Base-by-base conservation (phyloP, 2,329 filamentous ascomycete species). In the Aureobasidium zeae region DNA sequence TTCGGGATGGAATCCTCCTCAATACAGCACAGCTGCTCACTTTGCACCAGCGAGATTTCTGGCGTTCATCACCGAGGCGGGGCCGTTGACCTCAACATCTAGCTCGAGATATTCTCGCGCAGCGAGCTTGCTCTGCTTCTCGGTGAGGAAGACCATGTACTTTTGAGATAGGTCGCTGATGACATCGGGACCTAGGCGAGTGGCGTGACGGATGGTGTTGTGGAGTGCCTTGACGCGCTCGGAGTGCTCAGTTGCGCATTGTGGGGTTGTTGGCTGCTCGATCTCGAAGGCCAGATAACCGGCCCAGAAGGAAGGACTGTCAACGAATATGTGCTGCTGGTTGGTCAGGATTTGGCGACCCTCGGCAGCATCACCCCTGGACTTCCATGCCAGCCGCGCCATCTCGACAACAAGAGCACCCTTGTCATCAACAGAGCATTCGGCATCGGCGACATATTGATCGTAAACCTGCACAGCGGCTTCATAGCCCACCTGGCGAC, bases 251-350 rank as follows among this genome's bases (percentile, higher is more conserved):
- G 69, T 54, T 56, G 89, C 84, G 2, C 73, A 70, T 37, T 79
- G 74, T 1, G 71, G 65, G 49, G 69, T 79, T 1, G 80, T 81
- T 9, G 85, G 82, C 61, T 94, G 88, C 45, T 84, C 79, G 36
- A 93, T 70, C 67, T 98, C 91, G 57, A 98, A 94, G 47, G 82
- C 71, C 44, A 96, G 74, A 71, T 87, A 96, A 56, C 77, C 84
- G 53, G 79, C 72, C 89, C 91, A 98, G 70, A 96, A 96, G 31
- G 84, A 71, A 24, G 79, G 76, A 61, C 87, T 94, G 58, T 91
- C 85, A 2, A 81, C 72, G 59, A 93, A 94, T 71, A 79, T 86
- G 58, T 87, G 79, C 45, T 83, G 73, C 54, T 94, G 89, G 63
- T 81, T 83, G 49, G 79, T 68, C 67, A 89, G 96, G 1, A 94